phyloP scores from a whole-genome alignment of 1,284 basidiomycete genomes.

The Ceratobasidium sp. region DNA sequence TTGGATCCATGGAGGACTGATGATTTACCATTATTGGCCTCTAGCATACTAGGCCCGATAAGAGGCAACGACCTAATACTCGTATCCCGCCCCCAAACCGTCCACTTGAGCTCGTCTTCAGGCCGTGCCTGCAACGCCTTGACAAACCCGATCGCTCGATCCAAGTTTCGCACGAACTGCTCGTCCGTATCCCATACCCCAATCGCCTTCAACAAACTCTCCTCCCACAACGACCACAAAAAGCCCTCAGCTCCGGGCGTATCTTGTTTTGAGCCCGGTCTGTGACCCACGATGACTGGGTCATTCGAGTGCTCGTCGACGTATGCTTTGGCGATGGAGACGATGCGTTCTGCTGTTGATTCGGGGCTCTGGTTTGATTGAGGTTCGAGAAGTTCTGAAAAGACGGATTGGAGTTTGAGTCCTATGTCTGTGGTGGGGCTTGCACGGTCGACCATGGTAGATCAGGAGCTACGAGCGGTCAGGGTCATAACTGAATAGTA shows the following conservation, averaged over 20 bases:
- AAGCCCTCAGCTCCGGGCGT: slow-evolving; percentile 37
- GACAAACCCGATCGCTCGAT: slow-evolving; percentile 1
- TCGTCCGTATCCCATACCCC: slow-evolving; percentile 13
- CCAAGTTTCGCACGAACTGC: neutral
- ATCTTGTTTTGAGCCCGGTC: slow-evolving; percentile 23
- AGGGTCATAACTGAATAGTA: neutral
- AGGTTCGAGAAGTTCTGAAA: neutral
- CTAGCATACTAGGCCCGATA: slow-evolving; percentile 23
- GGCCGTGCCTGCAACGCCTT: slow-evolving; percentile 16
- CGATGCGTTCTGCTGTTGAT: neutral
- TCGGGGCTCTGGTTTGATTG: slow-evolving; percentile 8
- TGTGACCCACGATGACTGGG: slow-evolving; percentile 13
- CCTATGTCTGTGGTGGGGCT: neutral
- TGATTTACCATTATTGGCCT: slow-evolving; percentile 33
- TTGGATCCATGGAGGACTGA: neutral
- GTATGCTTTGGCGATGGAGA: slow-evolving; percentile 10
- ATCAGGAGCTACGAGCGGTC: neutral
- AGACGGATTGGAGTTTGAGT: slow-evolving; percentile 3
- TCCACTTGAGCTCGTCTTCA: slow-evolving; percentile 21
- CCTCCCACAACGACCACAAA: slow-evolving; percentile 36
- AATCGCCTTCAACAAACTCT: neutral
- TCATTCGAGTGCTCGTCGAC: slow-evolving; percentile 11
- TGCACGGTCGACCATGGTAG: slow-evolving; percentile 20
- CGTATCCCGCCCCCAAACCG: slow-evolving; percentile 34
- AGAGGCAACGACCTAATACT: slow-evolving; percentile 21